phyloP scores from a whole-genome alignment of 1,284 basidiomycete species.

The Trichosporon sp. region DNA sequence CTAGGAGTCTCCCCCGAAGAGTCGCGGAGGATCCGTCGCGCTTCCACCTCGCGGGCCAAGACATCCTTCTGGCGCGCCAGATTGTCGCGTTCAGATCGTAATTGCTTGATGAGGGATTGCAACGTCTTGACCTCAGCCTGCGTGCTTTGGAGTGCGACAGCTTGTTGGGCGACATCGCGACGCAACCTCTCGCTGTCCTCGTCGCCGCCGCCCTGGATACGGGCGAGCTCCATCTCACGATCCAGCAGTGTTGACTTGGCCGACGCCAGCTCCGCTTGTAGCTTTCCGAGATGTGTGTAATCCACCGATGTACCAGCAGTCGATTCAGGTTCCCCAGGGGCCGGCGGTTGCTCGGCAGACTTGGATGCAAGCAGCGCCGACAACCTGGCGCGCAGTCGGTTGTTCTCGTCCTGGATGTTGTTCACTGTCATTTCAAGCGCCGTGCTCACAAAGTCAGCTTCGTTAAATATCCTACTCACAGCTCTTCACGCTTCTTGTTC shows the following conservation, averaged over 20 bases:
- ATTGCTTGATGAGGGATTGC: conserved; percentile 26
- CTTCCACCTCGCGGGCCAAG: conserved; percentile 32
- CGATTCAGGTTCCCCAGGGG: neutral
- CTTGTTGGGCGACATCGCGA: conserved; percentile 15
- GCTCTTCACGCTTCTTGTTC: conserved; percentile 40
- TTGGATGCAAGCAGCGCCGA: conserved; percentile 27
- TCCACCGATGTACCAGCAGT: conserved; percentile 22
- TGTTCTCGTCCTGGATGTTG: conserved; percentile 42
- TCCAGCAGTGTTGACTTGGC: conserved; percentile 25
- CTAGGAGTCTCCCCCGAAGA: conserved; percentile 7
- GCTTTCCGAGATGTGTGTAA: conserved; percentile 24
- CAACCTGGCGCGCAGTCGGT: conserved; percentile 33
- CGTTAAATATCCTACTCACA: conserved; percentile 27
- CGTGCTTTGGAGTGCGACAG: conserved; percentile 7
- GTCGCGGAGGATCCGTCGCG: conserved; percentile 19
- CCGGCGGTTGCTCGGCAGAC: neutral
- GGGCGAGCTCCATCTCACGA: conserved; percentile 22
- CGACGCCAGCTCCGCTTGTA: conserved; percentile 30
- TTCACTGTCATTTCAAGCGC: conserved; percentile 38
- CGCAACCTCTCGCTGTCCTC: conserved; percentile 16
- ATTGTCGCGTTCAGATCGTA: conserved; percentile 30
- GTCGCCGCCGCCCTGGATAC: conserved; percentile 3
- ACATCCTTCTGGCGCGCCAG: conserved; percentile 25
- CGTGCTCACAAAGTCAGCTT: conserved; percentile 22
- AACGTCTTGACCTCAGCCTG: conserved; percentile 32